These are phyloP conservation scores for Epichloe bromicola DNA, from an alignment of 2,329 filamentous ascomycete genomes.

Conservation along the genomic window DNA sequence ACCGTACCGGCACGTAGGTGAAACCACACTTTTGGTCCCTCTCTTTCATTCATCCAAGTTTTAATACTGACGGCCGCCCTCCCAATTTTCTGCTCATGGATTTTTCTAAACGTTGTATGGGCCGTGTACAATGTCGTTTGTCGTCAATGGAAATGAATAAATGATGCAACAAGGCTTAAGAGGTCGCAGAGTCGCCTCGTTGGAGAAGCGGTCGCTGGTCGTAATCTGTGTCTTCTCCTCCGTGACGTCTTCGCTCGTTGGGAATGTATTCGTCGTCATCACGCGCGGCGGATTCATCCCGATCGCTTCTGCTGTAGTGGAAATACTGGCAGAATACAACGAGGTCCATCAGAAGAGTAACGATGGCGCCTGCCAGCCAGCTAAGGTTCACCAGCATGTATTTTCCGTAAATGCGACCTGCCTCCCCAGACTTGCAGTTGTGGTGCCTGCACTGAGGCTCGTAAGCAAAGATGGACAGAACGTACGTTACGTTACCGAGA, in stretches of 20 bases:
- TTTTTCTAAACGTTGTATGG: too few species aligned
- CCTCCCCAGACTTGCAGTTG: constrained; percentile 53
- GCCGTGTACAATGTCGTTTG: too few species aligned
- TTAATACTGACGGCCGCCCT: too few species aligned
- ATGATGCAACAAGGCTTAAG: background rate
- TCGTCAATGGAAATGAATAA: background rate
- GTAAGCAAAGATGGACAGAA: constrained; percentile 82
- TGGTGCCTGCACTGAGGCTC: constrained; percentile 52
- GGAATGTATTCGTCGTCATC: constrained; percentile 15
- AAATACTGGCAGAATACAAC: constrained; percentile 88
- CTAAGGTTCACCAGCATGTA: constrained; percentile 86
- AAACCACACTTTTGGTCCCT: too few species aligned
- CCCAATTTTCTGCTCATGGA: too few species aligned
- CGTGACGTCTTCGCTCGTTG: constrained; percentile 10
- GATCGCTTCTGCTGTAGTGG: constrained; percentile 45
- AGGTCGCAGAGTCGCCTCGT: constrained; percentile 15
- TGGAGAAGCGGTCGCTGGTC: constrained; percentile 28
- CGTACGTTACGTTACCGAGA: constrained; percentile 87
- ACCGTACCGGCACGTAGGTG: too few species aligned
- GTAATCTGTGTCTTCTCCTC: constrained; percentile 17
- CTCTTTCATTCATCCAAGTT: too few species aligned
- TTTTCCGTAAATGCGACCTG: constrained; percentile 51
- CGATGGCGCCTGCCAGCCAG: constrained; percentile 81
- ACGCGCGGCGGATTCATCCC: constrained; percentile 13
- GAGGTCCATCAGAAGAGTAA: constrained; percentile 74